Evolutionary conservation across 306 rosid species (phyloP).

Genomic region (Potentilla sterilis): DNA sequence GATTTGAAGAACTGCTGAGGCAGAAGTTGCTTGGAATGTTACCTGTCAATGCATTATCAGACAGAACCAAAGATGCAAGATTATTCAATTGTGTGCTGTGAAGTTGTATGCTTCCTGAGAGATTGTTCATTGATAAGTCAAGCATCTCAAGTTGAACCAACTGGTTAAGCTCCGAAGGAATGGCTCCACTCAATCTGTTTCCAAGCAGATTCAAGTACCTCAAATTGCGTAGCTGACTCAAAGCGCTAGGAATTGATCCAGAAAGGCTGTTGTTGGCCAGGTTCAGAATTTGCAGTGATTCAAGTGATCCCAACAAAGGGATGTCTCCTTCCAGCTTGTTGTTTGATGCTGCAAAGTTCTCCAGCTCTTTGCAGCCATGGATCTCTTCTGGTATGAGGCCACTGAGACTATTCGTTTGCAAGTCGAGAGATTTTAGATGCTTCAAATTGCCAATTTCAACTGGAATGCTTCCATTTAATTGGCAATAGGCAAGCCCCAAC

Average conservation of each 20-base stretch:
- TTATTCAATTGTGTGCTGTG: conserved; percentile 36
- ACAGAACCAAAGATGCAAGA: conserved; percentile 62
- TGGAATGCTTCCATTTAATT: conserved; percentile 84
- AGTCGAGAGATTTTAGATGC: conserved; percentile 65
- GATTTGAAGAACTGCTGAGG: conserved; percentile 51
- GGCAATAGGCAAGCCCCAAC: conserved; percentile 65
- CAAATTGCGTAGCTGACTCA: conserved; percentile 58
- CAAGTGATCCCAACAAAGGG: conserved; percentile 60
- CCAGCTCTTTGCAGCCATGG: conserved; percentile 56
- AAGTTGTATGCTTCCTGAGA: conserved; percentile 64
- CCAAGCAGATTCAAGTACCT: conserved; percentile 76
- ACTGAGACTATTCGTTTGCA: conserved; percentile 58
- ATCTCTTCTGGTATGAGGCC: conserved; percentile 76
- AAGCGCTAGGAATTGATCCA: conserved; percentile 64
- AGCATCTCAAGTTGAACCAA: conserved; percentile 57
- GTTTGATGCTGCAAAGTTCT: conserved; percentile 72
- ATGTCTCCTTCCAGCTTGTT: conserved; percentile 67
- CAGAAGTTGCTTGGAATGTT: conserved; percentile 70
- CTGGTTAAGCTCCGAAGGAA: conserved; percentile 68
- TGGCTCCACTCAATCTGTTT: conserved; percentile 63
- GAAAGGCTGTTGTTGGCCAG: conserved; percentile 81
- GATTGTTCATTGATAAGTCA: conserved; percentile 78
- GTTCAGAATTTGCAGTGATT: conserved; percentile 58
- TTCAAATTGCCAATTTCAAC: conserved; percentile 63
- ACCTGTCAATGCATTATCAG: conserved; percentile 74